Conservation (phyloP, 2,329 filamentous ascomycete genomes). For the Dactylella cylindrospora region DNA sequence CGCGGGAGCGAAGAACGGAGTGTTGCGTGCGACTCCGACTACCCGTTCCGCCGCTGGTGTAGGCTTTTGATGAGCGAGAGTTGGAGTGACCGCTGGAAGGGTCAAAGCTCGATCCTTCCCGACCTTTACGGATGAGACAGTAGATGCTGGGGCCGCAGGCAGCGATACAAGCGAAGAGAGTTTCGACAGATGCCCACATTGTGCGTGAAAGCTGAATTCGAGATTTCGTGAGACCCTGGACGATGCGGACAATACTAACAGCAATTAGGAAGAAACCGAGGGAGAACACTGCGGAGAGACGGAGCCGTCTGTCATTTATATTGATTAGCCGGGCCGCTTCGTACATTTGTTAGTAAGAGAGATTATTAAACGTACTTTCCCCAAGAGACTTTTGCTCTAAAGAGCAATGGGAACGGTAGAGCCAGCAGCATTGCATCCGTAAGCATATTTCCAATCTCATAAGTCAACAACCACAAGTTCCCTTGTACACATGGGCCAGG, state of each 20-base stretch:
- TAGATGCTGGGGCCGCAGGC: constrained; percentile 38
- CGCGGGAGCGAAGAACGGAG: too few relatives aligned
- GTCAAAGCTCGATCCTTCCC: too few relatives aligned
- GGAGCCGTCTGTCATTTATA: constrained; percentile 10
- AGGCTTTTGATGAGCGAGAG: too few relatives aligned
- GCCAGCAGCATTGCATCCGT: constrained; percentile 29
- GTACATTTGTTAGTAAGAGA: too few relatives aligned
- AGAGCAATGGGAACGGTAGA: constrained; percentile 30
- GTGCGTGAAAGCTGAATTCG: constrained; percentile 10
- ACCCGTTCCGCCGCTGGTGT: too few relatives aligned
- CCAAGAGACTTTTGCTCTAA: constrained; percentile 31
- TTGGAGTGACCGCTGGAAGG: too few relatives aligned
- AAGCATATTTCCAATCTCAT: constrained; percentile 33
- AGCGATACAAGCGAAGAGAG: constrained; percentile 23
- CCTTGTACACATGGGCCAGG: constrained; percentile 26
- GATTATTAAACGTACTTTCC: constrained; percentile 17
- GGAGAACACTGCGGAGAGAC: constrained; percentile 19
- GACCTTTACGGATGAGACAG: constrained; percentile 17
- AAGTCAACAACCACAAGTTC: constrained; percentile 30
- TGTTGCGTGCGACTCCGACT: too few relatives aligned
- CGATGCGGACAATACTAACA: constrained; percentile 22
- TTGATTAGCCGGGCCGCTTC: background rate
- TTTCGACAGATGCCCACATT: constrained; percentile 33
- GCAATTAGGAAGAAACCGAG: constrained; percentile 32
- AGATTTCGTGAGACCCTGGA: constrained; percentile 16